Conservation (phyloP, 2,329 filamentous ascomycete species). For the Aaosphaeria pasadenensis region DNA sequence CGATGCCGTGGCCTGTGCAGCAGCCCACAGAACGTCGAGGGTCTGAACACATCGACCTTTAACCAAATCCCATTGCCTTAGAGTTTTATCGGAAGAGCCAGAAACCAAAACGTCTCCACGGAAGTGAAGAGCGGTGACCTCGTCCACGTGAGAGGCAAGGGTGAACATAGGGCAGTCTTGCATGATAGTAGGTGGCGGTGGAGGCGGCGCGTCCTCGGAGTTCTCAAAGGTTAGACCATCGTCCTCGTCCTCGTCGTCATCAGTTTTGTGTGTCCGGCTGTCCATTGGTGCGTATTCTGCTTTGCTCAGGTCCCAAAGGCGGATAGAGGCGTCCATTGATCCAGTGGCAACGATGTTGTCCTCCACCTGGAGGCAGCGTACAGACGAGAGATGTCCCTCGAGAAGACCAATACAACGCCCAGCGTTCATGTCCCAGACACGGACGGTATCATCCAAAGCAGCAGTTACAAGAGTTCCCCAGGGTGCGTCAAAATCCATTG, state of each 20-base stretch:
- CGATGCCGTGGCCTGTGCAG: conserved; percentile 78
- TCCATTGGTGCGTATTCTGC: conserved; percentile 75
- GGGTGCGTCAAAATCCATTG: conserved; percentile 93
- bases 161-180: conserved; percentile 86
- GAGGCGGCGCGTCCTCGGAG: conserved; percentile 67
- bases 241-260: conserved; percentile 44
- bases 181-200: conserved; percentile 70
- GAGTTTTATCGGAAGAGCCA: conserved; percentile 93
- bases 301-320: conserved; percentile 89
- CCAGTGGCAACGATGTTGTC: conserved; percentile 95
- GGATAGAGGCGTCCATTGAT: conserved; percentile 90
- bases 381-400: conserved; percentile 92
- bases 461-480: conserved; percentile 94
- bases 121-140: conserved; percentile 93
- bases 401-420: conserved; percentile 88
- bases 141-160: conserved; percentile 85
- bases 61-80: conserved; percentile 95
- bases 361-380: conserved; percentile 87
- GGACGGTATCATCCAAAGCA: conserved; percentile 86
- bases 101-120: conserved; percentile 86
- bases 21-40: conserved; percentile 95
- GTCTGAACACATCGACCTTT: conserved; percentile 98
- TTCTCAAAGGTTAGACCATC: conserved; percentile 70
- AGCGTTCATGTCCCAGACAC: conserved; percentile 94
- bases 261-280: conserved; percentile 49